phyloP scores from a whole-genome alignment of 1,284 basidiomycete genomes.

The Melanopsichium pennsylvanicum region DNA sequence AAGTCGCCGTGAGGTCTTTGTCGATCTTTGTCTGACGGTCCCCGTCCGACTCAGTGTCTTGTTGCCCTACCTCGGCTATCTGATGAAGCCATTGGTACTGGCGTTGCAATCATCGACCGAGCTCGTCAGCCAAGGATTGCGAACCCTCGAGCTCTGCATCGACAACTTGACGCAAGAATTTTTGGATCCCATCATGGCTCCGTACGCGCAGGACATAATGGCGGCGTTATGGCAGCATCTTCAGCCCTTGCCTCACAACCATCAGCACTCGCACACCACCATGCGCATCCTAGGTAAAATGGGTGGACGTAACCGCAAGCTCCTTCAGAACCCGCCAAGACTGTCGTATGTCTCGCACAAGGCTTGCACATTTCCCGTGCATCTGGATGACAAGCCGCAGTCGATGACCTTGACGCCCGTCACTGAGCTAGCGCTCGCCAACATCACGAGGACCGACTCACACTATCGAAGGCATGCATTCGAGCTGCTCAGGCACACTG shows the following conservation, averaged over 20 bases:
- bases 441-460: constrained; percentile 73
- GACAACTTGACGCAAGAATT: constrained; percentile 99
- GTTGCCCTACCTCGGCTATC: constrained; percentile 90
- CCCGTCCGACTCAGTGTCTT: constrained; percentile 94
- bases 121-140: constrained; percentile 91
- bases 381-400: constrained; percentile 66
- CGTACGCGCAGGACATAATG: constrained; percentile 82
- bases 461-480: constrained; percentile 79
- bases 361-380: constrained; percentile 40
- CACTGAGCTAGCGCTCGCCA: constrained; percentile 76
- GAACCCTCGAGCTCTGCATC: constrained; percentile 98
- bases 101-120: constrained; percentile 83
- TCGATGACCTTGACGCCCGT: constrained; percentile 78
- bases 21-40: constrained; percentile 96
- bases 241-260: constrained; percentile 87
- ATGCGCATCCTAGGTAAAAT: constrained; percentile 97
- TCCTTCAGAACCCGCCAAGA: constrained; percentile 79
- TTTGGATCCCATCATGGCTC: constrained; percentile 93
- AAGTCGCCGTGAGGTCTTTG: constrained; percentile 71
- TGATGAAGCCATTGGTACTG: constrained; percentile 95
- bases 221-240: constrained; percentile 74
- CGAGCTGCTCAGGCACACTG: constrained; percentile 78
- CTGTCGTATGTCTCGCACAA: constrained; percentile 71
- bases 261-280: constrained; percentile 91
- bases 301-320: constrained; percentile 88